Evolutionary conservation across 805 yeast genomes (phyloP).

Genomic region (Ogataea glucozyma): DNA sequence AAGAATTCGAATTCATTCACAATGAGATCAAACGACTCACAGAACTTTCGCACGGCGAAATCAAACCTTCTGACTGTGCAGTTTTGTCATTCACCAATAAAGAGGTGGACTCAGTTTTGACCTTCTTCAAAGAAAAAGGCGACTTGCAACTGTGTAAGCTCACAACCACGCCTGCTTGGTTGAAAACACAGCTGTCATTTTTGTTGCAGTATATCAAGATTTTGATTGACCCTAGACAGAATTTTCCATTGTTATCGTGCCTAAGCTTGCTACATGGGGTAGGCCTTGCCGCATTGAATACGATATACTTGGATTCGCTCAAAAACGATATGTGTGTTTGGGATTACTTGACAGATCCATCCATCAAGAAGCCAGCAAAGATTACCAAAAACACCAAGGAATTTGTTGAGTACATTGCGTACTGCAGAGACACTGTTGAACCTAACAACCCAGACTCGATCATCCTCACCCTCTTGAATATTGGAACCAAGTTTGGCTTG

Average conservation of each 20-base stretch:
- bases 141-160: conserved; percentile 43
- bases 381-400: conserved; percentile 10
- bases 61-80: conserved; percentile 51
- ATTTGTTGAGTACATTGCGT: conserved; percentile 16
- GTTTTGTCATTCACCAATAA: conserved; percentile 54
- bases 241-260: conserved; percentile 30
- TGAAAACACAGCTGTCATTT: conserved; percentile 42
- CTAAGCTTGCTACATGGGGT: conserved; percentile 25
- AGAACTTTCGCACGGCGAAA: conserved; percentile 41
- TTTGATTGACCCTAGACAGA: conserved; percentile 33
- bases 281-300: conserved; percentile 24
- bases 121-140: conserved; percentile 41
- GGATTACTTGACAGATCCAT: conserved; percentile 22
- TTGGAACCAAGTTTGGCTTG: conserved; percentile 39
- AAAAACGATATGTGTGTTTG: conserved; percentile 26
- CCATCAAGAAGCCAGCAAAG: conserved; percentile 13
- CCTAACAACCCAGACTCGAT: conserved; percentile 39
- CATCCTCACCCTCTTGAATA: conserved; percentile 34
- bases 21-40: conserved; percentile 46
- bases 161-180: conserved; percentile 53
- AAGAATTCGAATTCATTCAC: conserved; percentile 46
- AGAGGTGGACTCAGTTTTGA: conserved; percentile 43
- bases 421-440: conserved; percentile 29
- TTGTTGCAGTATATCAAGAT: conserved; percentile 53
- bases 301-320: conserved; percentile 20